phyloP scores from a whole-genome alignment of 1,139 yeast genomes.

The Pichia inconspicua region DNA sequence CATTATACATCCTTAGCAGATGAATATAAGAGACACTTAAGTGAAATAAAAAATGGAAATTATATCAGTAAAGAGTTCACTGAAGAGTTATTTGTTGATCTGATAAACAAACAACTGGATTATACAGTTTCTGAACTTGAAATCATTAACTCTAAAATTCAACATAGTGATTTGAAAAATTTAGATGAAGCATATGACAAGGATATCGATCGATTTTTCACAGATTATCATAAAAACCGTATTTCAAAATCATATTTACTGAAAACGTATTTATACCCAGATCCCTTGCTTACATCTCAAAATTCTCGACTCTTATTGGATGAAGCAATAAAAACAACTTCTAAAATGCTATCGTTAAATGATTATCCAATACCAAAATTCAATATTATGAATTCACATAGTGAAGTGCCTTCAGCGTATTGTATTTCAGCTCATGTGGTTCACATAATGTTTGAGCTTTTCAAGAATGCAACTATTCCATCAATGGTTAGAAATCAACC shows the following conservation, averaged over 20 bases:
- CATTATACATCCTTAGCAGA: conserved; percentile 3
- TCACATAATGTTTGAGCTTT: conserved; percentile 25
- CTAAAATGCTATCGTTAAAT: conserved; percentile 20
- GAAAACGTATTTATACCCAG: conserved; percentile 18
- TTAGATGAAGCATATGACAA: conserved; percentile 16
- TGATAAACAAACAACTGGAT: conserved; percentile 11
- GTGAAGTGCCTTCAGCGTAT: conserved; percentile 5
- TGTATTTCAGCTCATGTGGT: conserved; percentile 25
- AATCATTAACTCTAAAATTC: conserved; percentile 14
- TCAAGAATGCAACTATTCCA: conserved; percentile 26
- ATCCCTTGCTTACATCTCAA: conserved; percentile 14
- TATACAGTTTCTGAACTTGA: conserved; percentile 19
- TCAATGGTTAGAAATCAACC: conserved; percentile 19
- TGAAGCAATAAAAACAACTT: conserved; percentile 19
- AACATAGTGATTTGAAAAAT: conserved; percentile 15
- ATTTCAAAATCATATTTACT: conserved; percentile 21
- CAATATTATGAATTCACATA: conserved; percentile 4
- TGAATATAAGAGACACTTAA: conserved; percentile 6
- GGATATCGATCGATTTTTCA: conserved; percentile 18
- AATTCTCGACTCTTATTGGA: conserved; percentile 13
- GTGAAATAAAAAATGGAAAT: not conserved
- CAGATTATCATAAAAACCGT: conserved; percentile 20
- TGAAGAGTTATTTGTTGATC: conserved; percentile 7
- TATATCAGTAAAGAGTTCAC: not conserved
- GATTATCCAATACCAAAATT: conserved; percentile 25